Evolutionary conservation across 768 basidiomycete species (phyloP).

Genomic region (Boletus fagicola): DNA sequence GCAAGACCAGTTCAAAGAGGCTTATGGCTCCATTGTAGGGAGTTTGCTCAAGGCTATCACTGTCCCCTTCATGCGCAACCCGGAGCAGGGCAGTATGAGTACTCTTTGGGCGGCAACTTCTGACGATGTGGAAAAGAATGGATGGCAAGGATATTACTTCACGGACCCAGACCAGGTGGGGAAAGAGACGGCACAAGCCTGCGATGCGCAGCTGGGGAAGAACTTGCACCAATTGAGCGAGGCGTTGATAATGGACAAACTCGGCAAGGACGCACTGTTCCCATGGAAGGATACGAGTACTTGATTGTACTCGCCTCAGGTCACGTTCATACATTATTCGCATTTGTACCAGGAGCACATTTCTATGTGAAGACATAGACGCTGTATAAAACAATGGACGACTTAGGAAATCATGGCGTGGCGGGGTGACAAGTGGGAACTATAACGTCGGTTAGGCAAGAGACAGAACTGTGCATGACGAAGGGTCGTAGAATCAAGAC

Average conservation of each 20-base stretch:
- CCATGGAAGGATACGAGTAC: slow-evolving; percentile 17
- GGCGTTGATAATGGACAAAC: slow-evolving; percentile 24
- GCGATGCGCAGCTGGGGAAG: slow-evolving; percentile 25
- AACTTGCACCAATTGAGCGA: slow-evolving; percentile 35
- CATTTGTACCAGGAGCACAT: neutral
- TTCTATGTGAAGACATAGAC: slow-evolving; percentile 2
- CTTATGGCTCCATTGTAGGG: neutral
- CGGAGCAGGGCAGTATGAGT: neutral
- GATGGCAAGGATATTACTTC: slow-evolving; percentile 29
- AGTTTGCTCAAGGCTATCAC: neutral
- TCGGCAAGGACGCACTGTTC: slow-evolving; percentile 18
- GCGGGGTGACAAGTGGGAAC: neutral
- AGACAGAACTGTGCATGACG: neutral
- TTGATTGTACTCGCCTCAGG: neutral
- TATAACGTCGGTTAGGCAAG: neutral
- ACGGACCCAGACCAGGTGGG: slow-evolving; percentile 9
- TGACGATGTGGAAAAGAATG: slow-evolving; percentile 7
- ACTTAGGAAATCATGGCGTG: neutral
- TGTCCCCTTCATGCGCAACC: neutral
- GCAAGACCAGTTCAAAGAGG: slow-evolving; percentile 4
- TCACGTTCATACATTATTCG: slow-evolving; percentile 1
- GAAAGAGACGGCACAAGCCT: slow-evolving; percentile 19
- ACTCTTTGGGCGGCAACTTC: slow-evolving; percentile 34
- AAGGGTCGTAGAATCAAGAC: neutral
- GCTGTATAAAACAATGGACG: neutral